These are phyloP conservation scores for Colletotrichum tofieldiae DNA, from an alignment of 2,329 filamentous ascomycete species.

Conservation along the genomic window DNA sequence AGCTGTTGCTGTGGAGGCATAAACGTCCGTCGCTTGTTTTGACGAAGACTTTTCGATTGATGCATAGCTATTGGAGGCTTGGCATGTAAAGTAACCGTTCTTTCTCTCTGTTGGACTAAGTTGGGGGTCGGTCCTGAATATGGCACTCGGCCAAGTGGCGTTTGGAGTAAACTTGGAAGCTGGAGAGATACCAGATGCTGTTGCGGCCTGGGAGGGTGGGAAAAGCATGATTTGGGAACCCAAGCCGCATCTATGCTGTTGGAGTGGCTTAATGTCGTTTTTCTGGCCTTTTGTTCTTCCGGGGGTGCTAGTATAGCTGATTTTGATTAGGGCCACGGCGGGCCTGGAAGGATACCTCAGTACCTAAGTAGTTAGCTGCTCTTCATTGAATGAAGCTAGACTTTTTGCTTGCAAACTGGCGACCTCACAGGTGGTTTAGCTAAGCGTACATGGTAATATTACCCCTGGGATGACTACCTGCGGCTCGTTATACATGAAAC, in stretches of 20 bases:
- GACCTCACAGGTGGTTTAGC: not conserved
- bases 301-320: slow-evolving; percentile 37
- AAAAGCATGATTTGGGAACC: slow-evolving; percentile 42
- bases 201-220: slow-evolving; percentile 39
- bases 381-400: slow-evolving; percentile 33
- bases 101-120: slow-evolving; percentile 44
- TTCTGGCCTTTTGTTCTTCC: slow-evolving; percentile 14
- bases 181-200: slow-evolving; percentile 45
- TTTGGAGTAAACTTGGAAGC: slow-evolving; percentile 44
- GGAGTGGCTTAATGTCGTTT: slow-evolving; percentile 35
- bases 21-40: slow-evolving; percentile 22
- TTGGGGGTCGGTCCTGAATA: slow-evolving; percentile 33
- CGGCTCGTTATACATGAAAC: not conserved
- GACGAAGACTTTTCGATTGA: slow-evolving; percentile 39
- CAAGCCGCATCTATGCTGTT: slow-evolving; percentile 35
- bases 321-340: slow-evolving; percentile 27
- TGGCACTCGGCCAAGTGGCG: slow-evolving; percentile 45
- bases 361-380: slow-evolving; percentile 24
- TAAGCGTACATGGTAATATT: no score
- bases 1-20: slow-evolving; percentile 58
- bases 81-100: slow-evolving; percentile 39
- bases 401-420: not conserved
- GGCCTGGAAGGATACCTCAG: slow-evolving; percentile 36
- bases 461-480: not conserved
- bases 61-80: slow-evolving; percentile 43